phyloP scores from a whole-genome alignment of 2,329 filamentous ascomycete species.

The Didymellaceae sp. region DNA sequence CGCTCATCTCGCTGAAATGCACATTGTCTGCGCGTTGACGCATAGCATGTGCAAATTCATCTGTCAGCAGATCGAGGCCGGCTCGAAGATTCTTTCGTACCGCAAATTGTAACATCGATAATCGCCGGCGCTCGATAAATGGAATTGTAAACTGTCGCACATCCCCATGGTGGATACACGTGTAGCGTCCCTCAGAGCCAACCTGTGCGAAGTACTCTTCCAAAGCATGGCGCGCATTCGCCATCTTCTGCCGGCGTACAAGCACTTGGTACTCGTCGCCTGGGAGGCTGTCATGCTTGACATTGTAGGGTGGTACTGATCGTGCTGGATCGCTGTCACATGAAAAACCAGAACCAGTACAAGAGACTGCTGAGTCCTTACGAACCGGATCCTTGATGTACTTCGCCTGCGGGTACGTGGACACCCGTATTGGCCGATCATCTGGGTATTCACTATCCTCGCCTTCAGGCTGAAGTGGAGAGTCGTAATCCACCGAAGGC shows the following conservation, averaged over 20 bases:
- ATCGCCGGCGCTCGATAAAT: not conserved
- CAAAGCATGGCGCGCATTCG: conserved; percentile 2
- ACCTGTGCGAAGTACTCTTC: not conserved
- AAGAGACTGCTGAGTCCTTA: not conserved
- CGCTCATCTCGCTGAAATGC: conserved; percentile 6
- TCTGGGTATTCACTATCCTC: not conserved
- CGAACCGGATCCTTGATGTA: not conserved
- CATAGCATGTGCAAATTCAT: not conserved
- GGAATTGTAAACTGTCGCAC: not conserved
- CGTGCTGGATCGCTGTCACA: not conserved
- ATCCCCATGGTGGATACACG: not conserved
- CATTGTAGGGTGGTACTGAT: not conserved
- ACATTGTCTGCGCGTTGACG: not conserved
- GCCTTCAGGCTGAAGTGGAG: not conserved
- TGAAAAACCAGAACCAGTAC: not conserved
- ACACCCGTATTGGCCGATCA: not conserved
- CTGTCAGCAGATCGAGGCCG: not conserved
- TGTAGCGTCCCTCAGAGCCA: not conserved
- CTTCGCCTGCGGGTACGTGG: conserved; percentile 2
- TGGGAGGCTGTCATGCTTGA: conserved; percentile 1
- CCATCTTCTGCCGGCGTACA: conserved; percentile 6
- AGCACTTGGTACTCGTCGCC: conserved; percentile 4
- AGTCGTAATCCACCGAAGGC: not conserved
- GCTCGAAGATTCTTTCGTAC: conserved; percentile 3
- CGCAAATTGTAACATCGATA: not conserved